Percentiles rank a stretch among this genome's conserved stretches.
These are phyloP conservation scores for Rhizopus sp. DNA, from an alignment of 371 early-diverging fungal genomes.

Conservation along the genomic window DNA sequence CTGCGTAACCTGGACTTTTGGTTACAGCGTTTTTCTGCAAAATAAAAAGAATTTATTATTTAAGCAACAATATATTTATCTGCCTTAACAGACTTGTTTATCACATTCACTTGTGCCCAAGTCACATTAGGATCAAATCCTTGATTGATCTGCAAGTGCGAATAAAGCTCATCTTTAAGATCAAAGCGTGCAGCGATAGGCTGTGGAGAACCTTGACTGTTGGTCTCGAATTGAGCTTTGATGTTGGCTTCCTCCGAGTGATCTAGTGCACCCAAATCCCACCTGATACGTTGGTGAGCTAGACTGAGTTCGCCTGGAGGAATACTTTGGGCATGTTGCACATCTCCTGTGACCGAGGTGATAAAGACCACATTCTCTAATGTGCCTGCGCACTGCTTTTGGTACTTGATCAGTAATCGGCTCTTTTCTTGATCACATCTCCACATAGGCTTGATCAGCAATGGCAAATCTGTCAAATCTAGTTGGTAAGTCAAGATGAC, in stretches of 20 bases:
- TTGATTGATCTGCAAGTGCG: slow-evolving; percentile 22
- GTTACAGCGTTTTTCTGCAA: no score
- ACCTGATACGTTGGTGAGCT: slow-evolving; percentile 55
- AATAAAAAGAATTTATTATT: not conserved
- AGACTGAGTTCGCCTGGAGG: slow-evolving; percentile 58
- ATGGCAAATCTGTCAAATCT: slow-evolving; percentile 30
- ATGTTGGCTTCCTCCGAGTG: slow-evolving; percentile 41
- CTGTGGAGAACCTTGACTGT: slow-evolving; percentile 44
- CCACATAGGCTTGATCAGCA: slow-evolving; percentile 58
- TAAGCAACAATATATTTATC: slow-evolving; percentile 34
- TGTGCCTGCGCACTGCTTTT: slow-evolving; percentile 15
- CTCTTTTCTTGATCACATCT: slow-evolving; percentile 58
- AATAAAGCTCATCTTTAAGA: slow-evolving; percentile 37
- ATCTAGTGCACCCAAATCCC: slow-evolving; percentile 45
- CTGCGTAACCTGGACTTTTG: no score
- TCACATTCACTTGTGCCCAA: slow-evolving; percentile 26
- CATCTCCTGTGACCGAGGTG: slow-evolving; percentile 51
- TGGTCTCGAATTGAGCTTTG: slow-evolving; percentile 53
- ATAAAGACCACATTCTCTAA: slow-evolving; percentile 48
- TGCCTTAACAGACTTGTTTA: slow-evolving; percentile 24
- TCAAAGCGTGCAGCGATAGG: slow-evolving; percentile 55
- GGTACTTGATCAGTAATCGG: slow-evolving; percentile 54
- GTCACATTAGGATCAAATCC: slow-evolving; percentile 20
- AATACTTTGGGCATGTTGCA: slow-evolving; percentile 51
- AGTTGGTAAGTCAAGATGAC: slow-evolving; percentile 41